Percentiles rank a stretch among this genome's conserved stretches.
phyloP scores from a whole-genome alignment of 306 rosid species.

The Crotalaria pallida region DNA sequence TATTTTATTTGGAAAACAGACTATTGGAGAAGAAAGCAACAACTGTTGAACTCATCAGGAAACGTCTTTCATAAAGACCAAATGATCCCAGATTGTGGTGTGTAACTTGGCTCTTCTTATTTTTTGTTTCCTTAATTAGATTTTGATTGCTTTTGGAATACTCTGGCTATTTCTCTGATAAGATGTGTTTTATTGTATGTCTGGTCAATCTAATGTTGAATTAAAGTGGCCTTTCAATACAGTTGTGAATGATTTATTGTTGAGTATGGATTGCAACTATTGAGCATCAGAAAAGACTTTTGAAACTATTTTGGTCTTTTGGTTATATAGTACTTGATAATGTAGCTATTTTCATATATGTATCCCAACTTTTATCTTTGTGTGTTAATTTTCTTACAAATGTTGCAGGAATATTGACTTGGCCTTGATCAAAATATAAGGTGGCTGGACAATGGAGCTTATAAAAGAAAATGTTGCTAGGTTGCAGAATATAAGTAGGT shows the following conservation, averaged over 20 bases:
- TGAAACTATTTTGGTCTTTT: no score
- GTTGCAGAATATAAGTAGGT: no score
- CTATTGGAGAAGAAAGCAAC: conserved; percentile 96
- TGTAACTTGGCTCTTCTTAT: conserved; percentile 17
- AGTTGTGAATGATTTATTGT: neutral
- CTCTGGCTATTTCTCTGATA: neutral
- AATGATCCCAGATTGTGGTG: conserved; percentile 89
- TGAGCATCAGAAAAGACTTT: neutral
- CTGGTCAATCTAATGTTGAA: neutral
- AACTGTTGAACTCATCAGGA: conserved; percentile 88
- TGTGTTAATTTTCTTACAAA: no score
- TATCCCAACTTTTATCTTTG: no score
- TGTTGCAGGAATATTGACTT: no score
- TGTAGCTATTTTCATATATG: no score
- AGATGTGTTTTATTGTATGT: neutral
- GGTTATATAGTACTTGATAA: no score
- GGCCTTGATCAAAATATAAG: no score
- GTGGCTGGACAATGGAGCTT: no score
- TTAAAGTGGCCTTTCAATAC: neutral
- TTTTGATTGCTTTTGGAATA: conserved; percentile 3
- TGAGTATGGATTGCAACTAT: neutral
- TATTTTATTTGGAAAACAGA: no score
- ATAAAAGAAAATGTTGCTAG: no score
- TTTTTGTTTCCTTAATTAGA: conserved; percentile 7
- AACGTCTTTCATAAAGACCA: conserved; percentile 69